phyloP scores from a whole-genome alignment of 805 yeast species.

The Saccharomyces paradoxus region DNA sequence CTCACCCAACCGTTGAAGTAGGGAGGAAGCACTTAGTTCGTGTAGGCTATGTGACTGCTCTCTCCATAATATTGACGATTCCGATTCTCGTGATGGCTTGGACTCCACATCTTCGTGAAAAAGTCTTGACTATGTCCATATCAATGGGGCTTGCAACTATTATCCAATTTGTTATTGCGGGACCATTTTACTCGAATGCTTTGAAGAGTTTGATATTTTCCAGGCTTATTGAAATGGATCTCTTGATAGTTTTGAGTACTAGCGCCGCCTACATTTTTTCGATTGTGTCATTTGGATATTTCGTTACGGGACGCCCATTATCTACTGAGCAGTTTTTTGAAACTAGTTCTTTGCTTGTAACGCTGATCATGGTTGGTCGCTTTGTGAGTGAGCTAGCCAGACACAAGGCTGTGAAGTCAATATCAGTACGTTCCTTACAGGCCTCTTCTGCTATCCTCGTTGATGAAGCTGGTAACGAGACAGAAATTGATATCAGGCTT shows the following conservation, averaged over 20 bases:
- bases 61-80: neutral
- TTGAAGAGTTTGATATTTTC: neutral
- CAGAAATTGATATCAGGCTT: neutral
- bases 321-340: neutral
- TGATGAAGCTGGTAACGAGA: neutral
- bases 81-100: neutral
- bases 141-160: neutral
- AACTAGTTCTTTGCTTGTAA: neutral
- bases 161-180: neutral
- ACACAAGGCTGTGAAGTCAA: neutral
- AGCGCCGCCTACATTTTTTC: neutral
- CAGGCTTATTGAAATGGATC: neutral
- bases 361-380: neutral
- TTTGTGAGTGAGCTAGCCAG: neutral
- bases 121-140: neutral
- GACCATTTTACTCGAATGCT: neutral
- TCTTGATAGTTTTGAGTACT: neutral
- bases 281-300: neutral
- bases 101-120: neutral
- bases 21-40: neutral
- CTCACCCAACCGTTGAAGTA: neutral
- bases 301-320: neutral
- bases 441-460: neutral
- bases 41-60: neutral
- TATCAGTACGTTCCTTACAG: constrained; percentile 2